Conservation (phyloP, 352 stramenopile species). For the Phytophthora kernoviae region DNA sequence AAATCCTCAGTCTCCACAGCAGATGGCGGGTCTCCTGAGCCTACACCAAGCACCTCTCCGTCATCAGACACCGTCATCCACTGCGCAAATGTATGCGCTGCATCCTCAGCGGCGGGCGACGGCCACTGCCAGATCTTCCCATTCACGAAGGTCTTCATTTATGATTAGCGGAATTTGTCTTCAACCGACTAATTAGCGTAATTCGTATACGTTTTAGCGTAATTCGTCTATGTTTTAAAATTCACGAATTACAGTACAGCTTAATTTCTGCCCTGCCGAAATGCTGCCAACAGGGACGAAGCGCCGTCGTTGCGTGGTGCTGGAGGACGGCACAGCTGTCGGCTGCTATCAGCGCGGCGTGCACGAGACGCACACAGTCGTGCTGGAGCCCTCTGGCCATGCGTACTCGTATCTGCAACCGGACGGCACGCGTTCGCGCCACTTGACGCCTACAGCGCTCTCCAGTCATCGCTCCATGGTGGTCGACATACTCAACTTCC, state of each 20-base stretch:
- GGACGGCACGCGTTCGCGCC: conserved; percentile 48
- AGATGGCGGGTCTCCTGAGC: conserved; percentile 20
- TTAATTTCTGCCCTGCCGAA: too few species aligned
- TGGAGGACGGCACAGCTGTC: conserved; percentile 55
- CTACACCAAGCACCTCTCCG: conserved; percentile 46
- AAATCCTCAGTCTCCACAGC: conserved; percentile 48
- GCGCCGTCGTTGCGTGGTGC: conserved; percentile 50
- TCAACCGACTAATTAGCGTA: too few species aligned
- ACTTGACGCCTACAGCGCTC: conserved; percentile 62
- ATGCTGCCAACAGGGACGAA: conserved; percentile 19
- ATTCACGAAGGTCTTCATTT: conserved; percentile 61
- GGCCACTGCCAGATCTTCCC: conserved; percentile 77
- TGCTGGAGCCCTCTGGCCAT: conserved; percentile 64
- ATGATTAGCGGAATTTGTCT: too few species aligned
- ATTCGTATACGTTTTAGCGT: neutral
- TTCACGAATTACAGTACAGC: too few species aligned
- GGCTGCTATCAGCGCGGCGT: conserved; percentile 44
- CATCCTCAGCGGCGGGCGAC: conserved; percentile 2
- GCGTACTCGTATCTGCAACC: conserved; percentile 64
- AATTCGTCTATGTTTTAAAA: too few species aligned
- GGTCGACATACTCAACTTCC: conserved; percentile 44
- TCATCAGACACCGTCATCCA: conserved; percentile 70
- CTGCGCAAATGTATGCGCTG: conserved; percentile 27
- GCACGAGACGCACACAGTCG: conserved; percentile 65
- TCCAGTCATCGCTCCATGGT: conserved; percentile 53